Base-by-base conservation (phyloP, 2,329 filamentous ascomycete species). In the Pseudodiploospora longispora region DNA sequence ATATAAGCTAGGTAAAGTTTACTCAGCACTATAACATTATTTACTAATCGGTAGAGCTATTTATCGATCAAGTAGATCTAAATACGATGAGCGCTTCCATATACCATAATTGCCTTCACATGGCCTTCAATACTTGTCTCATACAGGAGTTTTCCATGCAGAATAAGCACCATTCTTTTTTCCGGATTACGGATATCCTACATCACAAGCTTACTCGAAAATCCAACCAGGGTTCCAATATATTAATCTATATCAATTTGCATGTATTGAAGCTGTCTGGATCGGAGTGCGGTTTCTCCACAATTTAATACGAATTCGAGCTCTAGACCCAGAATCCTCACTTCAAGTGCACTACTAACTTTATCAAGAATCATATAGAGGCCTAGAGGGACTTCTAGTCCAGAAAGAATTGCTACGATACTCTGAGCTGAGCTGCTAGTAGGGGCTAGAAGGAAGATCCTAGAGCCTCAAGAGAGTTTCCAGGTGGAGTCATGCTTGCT, bases 1-100 rank as follows among this genome's bases (percentile, higher is more conserved):
- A 82, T 55, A 29, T 74, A 72, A 6, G 62, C 62, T 0, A 78
- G 59, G 12, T 70, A 66, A 0, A 84, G 59, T 41, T 72, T 76
- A 55, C 73, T 76, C 8, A 70, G 64, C 0, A 80, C 38, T 9
- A 61, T 72, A 0, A 70, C 72, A 48, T 70, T 75, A 12, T 75
- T 74, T 0, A 65, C 47, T 0, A 85, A 52, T 3, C 70, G 61
- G 0, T 76, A 69, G 0, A 84, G 66, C 1, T 58, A 57, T 0
- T 50, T 38, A 47, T 83, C 73, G 0, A 84, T 54, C 57, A 0
- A 51, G 49, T 75, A 82, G 0, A 60, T 50, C 39, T 76, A 69
- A 5, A 61, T 51, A 3, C 45, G 49, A 3, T 32, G 38, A 6
- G 48, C 33, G 0, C 36, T 44, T 1, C 47, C 51, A 3, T 47